These are phyloP conservation scores for Teunomyces atbi DNA, from an alignment of 805 yeast genomes.

Conservation along the genomic window DNA sequence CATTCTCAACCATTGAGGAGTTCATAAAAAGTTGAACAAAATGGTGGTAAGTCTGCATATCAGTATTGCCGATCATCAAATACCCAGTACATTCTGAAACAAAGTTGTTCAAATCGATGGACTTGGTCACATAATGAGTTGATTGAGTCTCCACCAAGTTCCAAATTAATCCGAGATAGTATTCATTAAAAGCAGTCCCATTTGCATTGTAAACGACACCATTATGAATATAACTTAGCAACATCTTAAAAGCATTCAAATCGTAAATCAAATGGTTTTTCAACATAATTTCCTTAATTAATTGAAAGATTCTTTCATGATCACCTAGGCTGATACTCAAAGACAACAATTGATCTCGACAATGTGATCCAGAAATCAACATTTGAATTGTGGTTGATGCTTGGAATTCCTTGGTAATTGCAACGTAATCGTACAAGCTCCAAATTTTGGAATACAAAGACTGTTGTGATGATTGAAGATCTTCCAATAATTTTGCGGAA, in stretches of 20 bases:
- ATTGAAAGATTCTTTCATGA: conserved; percentile 30
- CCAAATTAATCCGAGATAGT: conserved; percentile 33
- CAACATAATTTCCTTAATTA: conserved; percentile 34
- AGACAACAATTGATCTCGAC: conserved; percentile 32
- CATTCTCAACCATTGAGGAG: conserved; percentile 26
- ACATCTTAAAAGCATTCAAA: conserved; percentile 26
- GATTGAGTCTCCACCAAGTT: conserved; percentile 35
- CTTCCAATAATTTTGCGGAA: neutral
- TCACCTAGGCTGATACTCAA: conserved; percentile 34
- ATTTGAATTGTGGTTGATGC: conserved; percentile 6
- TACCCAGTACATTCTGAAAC: conserved; percentile 29
- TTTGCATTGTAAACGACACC: conserved; percentile 20
- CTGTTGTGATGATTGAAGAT: neutral
- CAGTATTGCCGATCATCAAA: conserved; percentile 13
- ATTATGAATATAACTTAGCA: conserved; percentile 27
- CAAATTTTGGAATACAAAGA: conserved; percentile 20
- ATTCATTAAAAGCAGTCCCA: conserved; percentile 18
- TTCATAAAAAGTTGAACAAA: conserved; percentile 20
- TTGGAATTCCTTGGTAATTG: conserved; percentile 38
- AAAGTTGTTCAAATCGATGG: conserved; percentile 25
- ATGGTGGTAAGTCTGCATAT: conserved; percentile 7
- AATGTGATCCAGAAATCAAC: conserved; percentile 9
- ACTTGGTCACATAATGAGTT: conserved; percentile 17
- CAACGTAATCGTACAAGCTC: conserved; percentile 32
- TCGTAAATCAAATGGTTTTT: conserved; percentile 30